These are phyloP conservation scores for Cryptococcus sp. DNA, from an alignment of 1,284 basidiomycete species.

Conservation along the genomic window DNA sequence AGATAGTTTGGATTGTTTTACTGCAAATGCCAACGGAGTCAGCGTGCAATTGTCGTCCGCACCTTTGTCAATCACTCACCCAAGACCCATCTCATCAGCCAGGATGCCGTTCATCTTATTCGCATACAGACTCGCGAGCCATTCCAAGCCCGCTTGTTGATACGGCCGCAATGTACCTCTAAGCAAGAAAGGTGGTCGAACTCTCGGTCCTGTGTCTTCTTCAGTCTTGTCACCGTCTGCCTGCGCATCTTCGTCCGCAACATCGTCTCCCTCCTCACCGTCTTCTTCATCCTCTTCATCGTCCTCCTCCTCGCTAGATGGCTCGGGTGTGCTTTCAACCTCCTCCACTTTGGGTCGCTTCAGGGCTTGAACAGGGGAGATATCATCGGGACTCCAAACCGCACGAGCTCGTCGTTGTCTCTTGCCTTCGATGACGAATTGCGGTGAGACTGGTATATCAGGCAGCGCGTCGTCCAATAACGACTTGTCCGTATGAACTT, in stretches of 20 bases:
- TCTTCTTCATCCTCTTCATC: slow-evolving; percentile 25
- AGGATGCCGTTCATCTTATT: slow-evolving; percentile 87
- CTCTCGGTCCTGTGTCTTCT: slow-evolving; percentile 54
- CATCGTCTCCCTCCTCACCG: slow-evolving; percentile 22
- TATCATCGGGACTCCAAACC: slow-evolving; percentile 43
- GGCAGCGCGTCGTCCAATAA: slow-evolving; percentile 39
- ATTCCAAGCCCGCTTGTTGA: slow-evolving; percentile 91
- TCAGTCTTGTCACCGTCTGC: slow-evolving; percentile 23
- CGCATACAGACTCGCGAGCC: slow-evolving; percentile 85
- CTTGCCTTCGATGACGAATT: slow-evolving; percentile 40
- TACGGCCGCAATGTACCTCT: slow-evolving; percentile 89
- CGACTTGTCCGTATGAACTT: slow-evolving; percentile 29
- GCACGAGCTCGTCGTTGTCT: slow-evolving; percentile 38
- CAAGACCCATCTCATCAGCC: slow-evolving; percentile 83
- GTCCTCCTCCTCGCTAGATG: slow-evolving; percentile 28
- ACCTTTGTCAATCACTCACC: slow-evolving; percentile 59
- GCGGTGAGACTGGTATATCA: slow-evolving; percentile 14
- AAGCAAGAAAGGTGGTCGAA: slow-evolving; percentile 77
- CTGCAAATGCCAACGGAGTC: slow-evolving; percentile 54
- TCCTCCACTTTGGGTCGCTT: slow-evolving; percentile 22
- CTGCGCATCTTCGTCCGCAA: slow-evolving; percentile 18
- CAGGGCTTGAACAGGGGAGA: slow-evolving; percentile 26
- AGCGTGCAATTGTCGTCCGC: neutral
- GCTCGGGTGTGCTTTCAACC: slow-evolving; percentile 22
- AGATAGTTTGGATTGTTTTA: slow-evolving; percentile 96